Evolutionary conservation across 2,329 filamentous ascomycete species (phyloP), one percentile per base, ranked within the genome.

Genomic region (Camptophora hylomeconis): DNA sequence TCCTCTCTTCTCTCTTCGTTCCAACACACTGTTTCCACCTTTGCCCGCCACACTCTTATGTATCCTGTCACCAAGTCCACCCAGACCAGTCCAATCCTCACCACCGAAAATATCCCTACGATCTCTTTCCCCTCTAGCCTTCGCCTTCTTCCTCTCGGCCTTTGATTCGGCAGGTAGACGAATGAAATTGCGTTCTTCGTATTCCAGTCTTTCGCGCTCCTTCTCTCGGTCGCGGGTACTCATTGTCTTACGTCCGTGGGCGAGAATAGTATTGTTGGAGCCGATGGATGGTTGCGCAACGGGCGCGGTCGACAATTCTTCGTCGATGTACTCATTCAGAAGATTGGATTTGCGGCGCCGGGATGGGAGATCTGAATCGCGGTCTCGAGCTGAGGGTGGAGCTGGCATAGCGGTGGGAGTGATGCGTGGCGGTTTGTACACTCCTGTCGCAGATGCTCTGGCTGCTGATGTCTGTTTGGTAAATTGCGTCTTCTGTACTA

Each of bases 111-210:
- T 75, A 57, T 46, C 60, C 50, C 62, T 56, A 32, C 46, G 46
- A 18, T 53, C 49, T 19, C 55, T 53, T 20, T 48, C 49, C 23
- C 51, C 54, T 3, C 52, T 60, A 17, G 61, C 60, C 50, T 69
- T 65, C 23, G 54, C 57, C 51, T 80, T 77, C 26, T 72, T 68
- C 34, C 63, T 60, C 4, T 93, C 84, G 60, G 92, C 93, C 67
- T 93, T 95, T 58, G 74, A 80, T 53, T 80, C 72, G 46, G 75
- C 77, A 8, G 87, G 84, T 45, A 98, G 61, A 43, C 89, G 80
- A 10, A 82, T 73, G 48, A 94, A 87, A 59, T 98, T 92, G 43
- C 65, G 69, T 58, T 98, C 89, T 61, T 98, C 89, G 58, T 94
- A 98, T 26, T 80, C 72, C 35, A 69, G 69, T 31, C 80, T 67